A percentile compares a stretch with the other conserved stretches of the same genome.
Evolutionary conservation across 2,329 filamentous ascomycete genomes (phyloP).

Genomic region (Neopestalotiopsis sp.): DNA sequence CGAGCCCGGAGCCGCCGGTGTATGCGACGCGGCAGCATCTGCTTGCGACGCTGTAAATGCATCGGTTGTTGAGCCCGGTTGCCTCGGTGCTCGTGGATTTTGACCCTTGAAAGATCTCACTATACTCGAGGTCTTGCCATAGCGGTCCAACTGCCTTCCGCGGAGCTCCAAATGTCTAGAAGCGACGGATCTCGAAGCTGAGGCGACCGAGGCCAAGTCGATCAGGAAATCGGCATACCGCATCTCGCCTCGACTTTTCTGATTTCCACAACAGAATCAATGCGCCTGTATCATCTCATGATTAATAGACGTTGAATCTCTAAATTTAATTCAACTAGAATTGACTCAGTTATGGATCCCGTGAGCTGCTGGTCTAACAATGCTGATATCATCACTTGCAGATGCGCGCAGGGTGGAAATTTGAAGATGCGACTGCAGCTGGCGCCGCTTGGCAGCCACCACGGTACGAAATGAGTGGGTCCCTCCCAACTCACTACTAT

Average conservation of each 20-base stretch:
- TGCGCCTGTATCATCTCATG: slow-evolving; percentile 10
- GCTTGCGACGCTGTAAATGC: not conserved
- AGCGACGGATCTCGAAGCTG: slow-evolving; percentile 72
- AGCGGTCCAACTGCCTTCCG: slow-evolving; percentile 57
- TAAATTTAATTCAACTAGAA: no score
- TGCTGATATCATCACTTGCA: slow-evolving; percentile 16
- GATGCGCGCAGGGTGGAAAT: slow-evolving; percentile 5
- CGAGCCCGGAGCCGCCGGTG: not conserved
- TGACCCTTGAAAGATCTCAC: slow-evolving; percentile 38
- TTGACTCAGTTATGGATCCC: not conserved
- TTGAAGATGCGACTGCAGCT: not conserved
- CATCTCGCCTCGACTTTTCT: slow-evolving; percentile 43
- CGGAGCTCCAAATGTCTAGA: slow-evolving; percentile 65
- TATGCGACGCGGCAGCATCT: not conserved
- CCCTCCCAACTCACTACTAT: no score
- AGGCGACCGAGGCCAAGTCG: slow-evolving; percentile 73
- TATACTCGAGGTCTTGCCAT: slow-evolving; percentile 52
- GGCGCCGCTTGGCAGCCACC: not conserved
- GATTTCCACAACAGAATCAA: slow-evolving; percentile 16
- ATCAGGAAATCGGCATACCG: slow-evolving; percentile 68
- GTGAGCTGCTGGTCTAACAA: not conserved
- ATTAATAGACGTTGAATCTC: not conserved
- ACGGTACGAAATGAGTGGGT: not conserved
- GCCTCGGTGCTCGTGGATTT: not conserved
- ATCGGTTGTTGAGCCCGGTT: not conserved